Evolutionary conservation across 495 filamentous ascomycete genomes (phyloP).

Genomic region (Cercophora newfieldiana): DNA sequence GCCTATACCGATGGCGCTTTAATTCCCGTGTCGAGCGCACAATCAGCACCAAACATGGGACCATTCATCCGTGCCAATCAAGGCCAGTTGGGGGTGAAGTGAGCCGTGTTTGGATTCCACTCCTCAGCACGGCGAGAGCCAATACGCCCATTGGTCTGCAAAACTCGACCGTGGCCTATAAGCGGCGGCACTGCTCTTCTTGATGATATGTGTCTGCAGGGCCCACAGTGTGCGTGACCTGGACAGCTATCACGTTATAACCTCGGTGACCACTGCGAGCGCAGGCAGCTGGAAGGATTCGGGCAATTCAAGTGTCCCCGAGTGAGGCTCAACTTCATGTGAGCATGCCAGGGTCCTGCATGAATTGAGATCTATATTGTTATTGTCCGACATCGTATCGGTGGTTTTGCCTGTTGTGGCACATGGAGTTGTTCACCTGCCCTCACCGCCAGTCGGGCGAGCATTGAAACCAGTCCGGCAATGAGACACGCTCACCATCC

Average conservation of each 20-base stretch:
- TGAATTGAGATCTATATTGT: neutral
- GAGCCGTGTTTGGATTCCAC: constrained; percentile 11
- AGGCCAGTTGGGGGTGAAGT: neutral
- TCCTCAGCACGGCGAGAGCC: neutral
- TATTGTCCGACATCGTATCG: neutral
- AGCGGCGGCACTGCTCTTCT: neutral
- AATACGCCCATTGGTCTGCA: constrained; percentile 1
- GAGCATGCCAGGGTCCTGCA: neutral
- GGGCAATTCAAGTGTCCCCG: neutral
- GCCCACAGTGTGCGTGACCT: neutral
- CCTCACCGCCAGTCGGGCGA: neutral
- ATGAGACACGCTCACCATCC: neutral
- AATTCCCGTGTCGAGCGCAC: constrained; percentile 15
- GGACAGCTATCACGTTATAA: too few species aligned
- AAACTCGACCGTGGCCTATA: neutral
- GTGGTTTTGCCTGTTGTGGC: neutral
- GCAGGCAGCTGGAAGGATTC: neutral
- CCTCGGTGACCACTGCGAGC: neutral
- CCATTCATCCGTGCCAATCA: constrained; percentile 33
- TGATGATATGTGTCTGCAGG: neutral
- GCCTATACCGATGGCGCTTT: constrained; percentile 19
- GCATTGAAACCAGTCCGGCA: neutral
- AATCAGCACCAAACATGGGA: constrained; percentile 23
- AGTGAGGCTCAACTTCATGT: neutral
- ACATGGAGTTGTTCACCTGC: neutral